Base-by-base conservation (phyloP, 1,139 yeast species). In the Lodderomyces metapsilosis region DNA sequence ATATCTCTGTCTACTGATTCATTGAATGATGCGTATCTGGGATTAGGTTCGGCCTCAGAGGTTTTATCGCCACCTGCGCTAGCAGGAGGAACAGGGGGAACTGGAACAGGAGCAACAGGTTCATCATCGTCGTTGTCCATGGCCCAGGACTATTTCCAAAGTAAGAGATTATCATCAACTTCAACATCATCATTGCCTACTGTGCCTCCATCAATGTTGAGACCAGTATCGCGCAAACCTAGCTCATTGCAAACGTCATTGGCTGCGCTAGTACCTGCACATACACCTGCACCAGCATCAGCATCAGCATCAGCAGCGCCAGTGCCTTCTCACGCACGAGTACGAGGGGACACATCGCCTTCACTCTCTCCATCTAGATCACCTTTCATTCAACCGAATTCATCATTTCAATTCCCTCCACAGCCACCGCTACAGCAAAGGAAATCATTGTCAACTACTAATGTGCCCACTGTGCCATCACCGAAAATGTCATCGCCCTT, bases 1-100 rank as follows among this genome's bases (percentile, higher is more conserved):
- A 56, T 52, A 35, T 57, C 62, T 11, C 62, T 67, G 8, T 52
- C 58, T 23, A 30, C 38, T 6, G 71, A 66, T 21, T 61, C 66
- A 13, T 51, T 64, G 30, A 48, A 57, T 22, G 67, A 61, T 22
- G 40, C 46, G 15, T 42, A 41, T 27, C 5, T 22, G 10, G 36
- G 35, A 17, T 34, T 35, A 10, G 35, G 12, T 22, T 15, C 15
- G 17, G 5, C 12, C 8, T 30, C 38, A 7, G 15, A 23, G 36
- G 25, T 42, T 39, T 24, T 23, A 38, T 36, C 24, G 41, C 28
- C 28, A 13, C 5, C 22, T 20, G 36, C 22, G 16, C 24, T 22
- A n/a, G n/a, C n/a, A n/a, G n/a, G n/a, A n/a, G n/a, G n/a, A n/a
- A n/a, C n/a, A n/a, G n/a, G n/a, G n/a, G n/a, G n/a, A n/a, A n/a